Base-by-base conservation (phyloP, 352 stramenopile species). In the Phytophthora sansomeana region DNA sequence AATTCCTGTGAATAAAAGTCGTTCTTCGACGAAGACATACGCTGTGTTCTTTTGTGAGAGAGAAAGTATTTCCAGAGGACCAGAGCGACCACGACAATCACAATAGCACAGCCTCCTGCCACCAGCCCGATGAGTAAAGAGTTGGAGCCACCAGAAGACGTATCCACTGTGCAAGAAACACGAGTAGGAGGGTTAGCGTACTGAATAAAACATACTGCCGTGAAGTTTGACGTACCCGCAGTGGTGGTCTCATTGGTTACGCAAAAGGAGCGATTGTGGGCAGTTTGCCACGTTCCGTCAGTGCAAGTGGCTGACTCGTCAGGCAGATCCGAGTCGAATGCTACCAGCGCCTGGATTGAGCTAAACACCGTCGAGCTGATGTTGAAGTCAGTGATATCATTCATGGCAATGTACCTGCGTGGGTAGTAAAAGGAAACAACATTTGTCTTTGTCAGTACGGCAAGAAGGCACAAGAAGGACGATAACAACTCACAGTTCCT, bases 351-450 rank as follows among this genome's bases (percentile, higher is more conserved):
- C 19, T 58, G 39, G 6, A 80, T 73, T 4, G 64, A 41, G n/a
- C 58, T 62, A 26, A 77, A 80, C 9, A 72, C 58, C 17, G 67
- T 50, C 28, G 58, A 56, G 19, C 58, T 72, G 17, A 80, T 60
- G 51, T 78, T 80, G 55, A 77, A 76, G 48, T 80, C 59, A 9
- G 69, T 70, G 24, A 78, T 71, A 4, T 61, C 33, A 41, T 76
- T 74, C 10, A 63, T 48, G 1, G 54, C 54, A 28, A 74, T 76
- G 49, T 69, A 70, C 26, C 60, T 72, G 35, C 13, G 47, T 7
- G 17, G 5, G 44, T 10, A 38, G 44, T 36, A 13, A 17, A 50
- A 24, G 49, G 21, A 16, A 54, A 17, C 17, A 47, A 28, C 41
- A 28, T 16, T 43, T 24, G 1, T 43, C 11, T 43, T 41, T 24